A percentile compares a stretch with the other conserved stretches of the same genome.
These are phyloP conservation scores for Globisporangium splendens DNA, from an alignment of 352 stramenopile genomes.

Conservation along the genomic window DNA sequence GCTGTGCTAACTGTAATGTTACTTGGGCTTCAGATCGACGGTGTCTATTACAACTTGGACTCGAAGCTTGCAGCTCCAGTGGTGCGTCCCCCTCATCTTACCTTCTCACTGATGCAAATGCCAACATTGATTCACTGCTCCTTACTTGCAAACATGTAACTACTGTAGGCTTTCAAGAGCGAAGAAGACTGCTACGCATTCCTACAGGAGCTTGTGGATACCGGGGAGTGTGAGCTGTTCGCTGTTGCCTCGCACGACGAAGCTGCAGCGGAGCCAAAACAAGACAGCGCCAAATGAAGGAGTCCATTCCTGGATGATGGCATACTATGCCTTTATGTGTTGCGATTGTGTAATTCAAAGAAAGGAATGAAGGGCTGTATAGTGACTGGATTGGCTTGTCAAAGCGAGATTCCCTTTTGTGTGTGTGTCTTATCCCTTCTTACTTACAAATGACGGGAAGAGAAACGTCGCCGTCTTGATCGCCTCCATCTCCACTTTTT, in stretches of 20 bases:
- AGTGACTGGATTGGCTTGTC: too few relatives aligned
- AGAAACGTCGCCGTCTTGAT: slow-evolving; percentile 22
- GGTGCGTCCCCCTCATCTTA: slow-evolving; percentile 19
- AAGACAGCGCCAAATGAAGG: neutral
- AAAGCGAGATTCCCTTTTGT: neutral
- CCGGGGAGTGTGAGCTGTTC: slow-evolving; percentile 74
- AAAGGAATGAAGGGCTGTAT: neutral
- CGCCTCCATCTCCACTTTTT: slow-evolving; percentile 12
- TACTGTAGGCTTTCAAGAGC: slow-evolving; percentile 48
- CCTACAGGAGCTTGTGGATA: slow-evolving; percentile 62
- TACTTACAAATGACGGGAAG: slow-evolving; percentile 22
- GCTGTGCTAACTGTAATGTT: neutral
- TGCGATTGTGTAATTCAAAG: neutral
- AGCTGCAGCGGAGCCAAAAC: neutral
- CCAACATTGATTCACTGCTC: too few relatives aligned
- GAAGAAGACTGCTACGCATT: slow-evolving; percentile 49
- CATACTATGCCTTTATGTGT: too few relatives aligned
- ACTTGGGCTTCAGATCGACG: slow-evolving; percentile 30
- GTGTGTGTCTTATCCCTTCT: neutral
- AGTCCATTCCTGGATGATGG: too few relatives aligned
- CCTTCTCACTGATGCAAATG: neutral
- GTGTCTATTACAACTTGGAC: slow-evolving; percentile 73
- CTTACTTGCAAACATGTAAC: too few relatives aligned
- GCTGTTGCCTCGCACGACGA: slow-evolving; percentile 3
- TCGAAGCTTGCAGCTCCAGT: slow-evolving; percentile 56